phyloP scores from a whole-genome alignment of 1,284 basidiomycete genomes.

The Heterobasidion annosum region DNA sequence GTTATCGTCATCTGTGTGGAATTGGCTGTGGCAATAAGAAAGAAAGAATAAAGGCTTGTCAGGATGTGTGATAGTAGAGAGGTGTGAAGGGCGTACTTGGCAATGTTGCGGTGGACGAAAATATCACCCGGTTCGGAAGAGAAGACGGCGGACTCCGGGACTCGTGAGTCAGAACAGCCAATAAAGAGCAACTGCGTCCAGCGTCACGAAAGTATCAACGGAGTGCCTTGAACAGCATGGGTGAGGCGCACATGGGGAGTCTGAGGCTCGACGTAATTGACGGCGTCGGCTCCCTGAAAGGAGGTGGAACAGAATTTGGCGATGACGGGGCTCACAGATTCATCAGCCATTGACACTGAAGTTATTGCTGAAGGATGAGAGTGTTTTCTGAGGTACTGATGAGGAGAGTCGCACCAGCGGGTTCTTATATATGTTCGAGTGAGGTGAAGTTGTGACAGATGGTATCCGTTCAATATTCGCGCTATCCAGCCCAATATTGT shows the following conservation, averaged over 20 bases:
- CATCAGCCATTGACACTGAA: not conserved
- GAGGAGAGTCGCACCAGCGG: not conserved
- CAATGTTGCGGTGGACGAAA: conserved; percentile 44
- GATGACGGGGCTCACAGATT: conserved; percentile 21
- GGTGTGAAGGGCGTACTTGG: conserved; percentile 26
- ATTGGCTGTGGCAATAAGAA: conserved; percentile 37
- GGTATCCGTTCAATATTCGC: not conserved
- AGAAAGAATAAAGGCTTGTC: not conserved
- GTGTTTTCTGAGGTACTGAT: not conserved
- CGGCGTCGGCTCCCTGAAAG: conserved; percentile 50
- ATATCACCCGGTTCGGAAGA: conserved; percentile 33
- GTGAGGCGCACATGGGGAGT: conserved; percentile 40
- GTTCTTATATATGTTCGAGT: too few species aligned
- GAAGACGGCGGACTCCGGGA: conserved; percentile 31
- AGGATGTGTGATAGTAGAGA: not conserved
- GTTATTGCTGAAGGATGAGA: not conserved
- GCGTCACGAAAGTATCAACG: not conserved
- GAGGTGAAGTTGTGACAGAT: not conserved
- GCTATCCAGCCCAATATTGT: too few species aligned
- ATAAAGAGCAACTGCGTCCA: conserved; percentile 40
- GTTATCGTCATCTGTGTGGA: conserved; percentile 73
- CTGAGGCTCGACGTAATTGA: conserved; percentile 43
- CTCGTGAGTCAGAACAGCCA: conserved; percentile 42
- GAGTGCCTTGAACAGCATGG: not conserved
- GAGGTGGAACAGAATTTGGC: conserved; percentile 45